Base-by-base conservation (phyloP, 257 asterid species). In the Paulownia fortunei region DNA sequence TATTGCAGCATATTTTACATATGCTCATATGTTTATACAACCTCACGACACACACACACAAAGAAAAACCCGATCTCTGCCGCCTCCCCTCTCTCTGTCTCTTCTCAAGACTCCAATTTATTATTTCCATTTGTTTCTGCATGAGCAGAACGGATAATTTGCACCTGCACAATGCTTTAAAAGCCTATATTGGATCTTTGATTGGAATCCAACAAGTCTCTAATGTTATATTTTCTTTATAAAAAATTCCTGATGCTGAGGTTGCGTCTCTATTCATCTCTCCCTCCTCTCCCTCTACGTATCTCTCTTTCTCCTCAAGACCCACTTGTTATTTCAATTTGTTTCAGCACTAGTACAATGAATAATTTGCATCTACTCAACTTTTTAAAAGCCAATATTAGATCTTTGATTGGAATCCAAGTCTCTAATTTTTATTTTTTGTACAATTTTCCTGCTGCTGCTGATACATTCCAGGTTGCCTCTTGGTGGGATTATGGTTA, bases 401-500 rank as follows among this genome's bases (percentile, higher is more conserved):
- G 27, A 19, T 44, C 62, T 34, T 76, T 63, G 37, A 1, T 18
- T 52, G 26, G 10, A 76, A 2, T 13, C 46, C 36, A 15, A 47
- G 65, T 49, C 34, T 1, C 68, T 37, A 24, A 42, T 41, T 36
- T 80, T 81, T 55, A 30, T 36, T 80, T 81, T 55, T 46, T 68
- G 55, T 24, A 4, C 36, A 30, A 4, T 37, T 37, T 74, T 80
- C 21, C 69, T 74, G 60, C 61, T 78, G 79, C 76, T 65, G 83
- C 64, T 27, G 73, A 80, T 81, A 63, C 18, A 37, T 69, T 85
- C 75, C 86, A 96, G 98, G 98, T 96, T 86, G 99, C 99, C 24
- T 93, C 99, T 69, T 96, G 99, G 99, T 96, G 99, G 99, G 99
- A 96, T 64, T 96, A 96, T 81, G 99, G 99, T 76, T 96, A 96